phyloP scores from a whole-genome alignment of 805 yeast genomes.

The Ogataea ramenticola region DNA sequence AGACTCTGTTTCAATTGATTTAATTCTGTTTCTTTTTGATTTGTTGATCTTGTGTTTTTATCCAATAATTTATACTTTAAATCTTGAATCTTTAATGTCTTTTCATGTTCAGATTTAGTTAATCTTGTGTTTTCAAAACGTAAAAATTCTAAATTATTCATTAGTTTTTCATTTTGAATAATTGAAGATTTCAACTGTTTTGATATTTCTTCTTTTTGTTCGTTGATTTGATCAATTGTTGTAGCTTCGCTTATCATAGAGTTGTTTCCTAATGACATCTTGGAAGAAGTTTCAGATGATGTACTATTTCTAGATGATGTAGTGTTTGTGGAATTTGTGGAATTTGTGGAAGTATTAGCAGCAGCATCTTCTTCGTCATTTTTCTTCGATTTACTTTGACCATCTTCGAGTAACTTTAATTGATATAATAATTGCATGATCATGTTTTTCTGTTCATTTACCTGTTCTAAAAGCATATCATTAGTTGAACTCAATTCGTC shows the following conservation, averaged over 20 bases:
- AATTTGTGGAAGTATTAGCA: too few relatives aligned
- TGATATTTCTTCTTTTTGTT: background rate
- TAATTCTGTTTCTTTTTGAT: background rate
- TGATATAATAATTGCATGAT: slow-evolving; percentile 16
- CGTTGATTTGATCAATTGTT: background rate
- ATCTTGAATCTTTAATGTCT: background rate
- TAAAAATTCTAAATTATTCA: background rate
- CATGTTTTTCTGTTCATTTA: slow-evolving; percentile 17
- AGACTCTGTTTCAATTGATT: background rate
- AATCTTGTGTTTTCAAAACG: background rate
- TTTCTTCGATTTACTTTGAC: background rate
- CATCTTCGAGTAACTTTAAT: slow-evolving; percentile 7
- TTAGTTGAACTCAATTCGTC: slow-evolving; percentile 18
- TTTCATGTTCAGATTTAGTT: background rate
- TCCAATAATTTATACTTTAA: background rate
- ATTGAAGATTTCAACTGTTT: background rate
- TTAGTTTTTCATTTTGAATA: background rate
- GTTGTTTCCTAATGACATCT: background rate
- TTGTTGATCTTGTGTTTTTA: background rate
- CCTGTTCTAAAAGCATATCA: slow-evolving; percentile 19
- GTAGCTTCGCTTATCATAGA: background rate
- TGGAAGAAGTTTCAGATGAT: background rate
- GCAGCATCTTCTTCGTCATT: background rate
- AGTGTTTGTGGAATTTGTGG: too few relatives aligned
- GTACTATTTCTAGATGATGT: too few relatives aligned